Evolutionary conservation across 1,284 basidiomycete species (phyloP), one percentile per base, ranked within the genome.

Genomic region (Moesziomyces aphidis): DNA sequence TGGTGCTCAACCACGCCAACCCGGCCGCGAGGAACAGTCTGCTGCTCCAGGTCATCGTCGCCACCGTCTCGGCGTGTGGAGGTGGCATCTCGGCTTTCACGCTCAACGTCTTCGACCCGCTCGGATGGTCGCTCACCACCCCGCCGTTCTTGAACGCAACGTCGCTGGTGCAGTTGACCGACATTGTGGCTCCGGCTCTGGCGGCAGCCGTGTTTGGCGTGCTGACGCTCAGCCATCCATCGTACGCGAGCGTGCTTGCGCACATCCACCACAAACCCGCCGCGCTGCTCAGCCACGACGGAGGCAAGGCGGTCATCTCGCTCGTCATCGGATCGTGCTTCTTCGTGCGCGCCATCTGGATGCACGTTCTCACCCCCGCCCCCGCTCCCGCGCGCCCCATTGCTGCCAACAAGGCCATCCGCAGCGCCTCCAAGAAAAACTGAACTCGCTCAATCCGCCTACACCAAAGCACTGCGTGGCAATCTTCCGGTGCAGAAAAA

Each of bases 21-120:
- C 68, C 77, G 0, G 61, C 58, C 0, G 76, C 57, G 9, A 34
- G 68, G 3, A 26, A 23, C n/a, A 62, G 56, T 15, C 23, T 77
- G 44, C 49, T 78, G 43, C 31, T 78, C 13, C 78, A 79, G 55
- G 34, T 80, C 36, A 34, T 80, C 45, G 53, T 72, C 22, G 79
- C 73, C 10, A 79, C 77, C 23, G 46, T 81, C 48, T 71, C 71
- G 5, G 76, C 79, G 17, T 79, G 69, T 31, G 78, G 78, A 7
- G 79, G 79, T 21, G 78, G 78, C 0, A 78, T 79, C 62, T 47
- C 55, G 17, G 78, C 78, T 1, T 77, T 78, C 31, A 79, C 78
- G 13, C 67, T 81, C 39, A 67, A 70, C 55, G 70, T 79, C 10
- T 76, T 76, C 26, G 65, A 76, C 39, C 72, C 78, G n/a, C 43